Conservation (phyloP, 2,329 filamentous ascomycete genomes). For the Aureobasidium sp. region DNA sequence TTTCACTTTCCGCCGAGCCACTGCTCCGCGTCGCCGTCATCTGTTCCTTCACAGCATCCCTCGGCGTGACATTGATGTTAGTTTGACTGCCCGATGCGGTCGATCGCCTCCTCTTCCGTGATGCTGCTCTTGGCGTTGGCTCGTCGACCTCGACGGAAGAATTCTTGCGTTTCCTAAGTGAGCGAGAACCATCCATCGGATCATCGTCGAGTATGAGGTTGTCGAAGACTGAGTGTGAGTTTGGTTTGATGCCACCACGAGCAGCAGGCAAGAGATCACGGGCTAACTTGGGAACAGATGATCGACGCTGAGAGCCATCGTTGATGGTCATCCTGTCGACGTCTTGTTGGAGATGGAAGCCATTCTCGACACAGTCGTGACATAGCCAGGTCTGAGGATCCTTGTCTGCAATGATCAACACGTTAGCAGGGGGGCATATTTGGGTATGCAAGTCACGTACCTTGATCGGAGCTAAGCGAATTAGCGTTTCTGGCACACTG, state of each 20-base stretch:
- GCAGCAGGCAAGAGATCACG: slow-evolving; percentile 62
- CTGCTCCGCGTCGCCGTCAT: slow-evolving; percentile 12
- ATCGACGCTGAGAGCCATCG: slow-evolving; percentile 42
- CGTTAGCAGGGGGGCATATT: not conserved
- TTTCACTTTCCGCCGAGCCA: slow-evolving; percentile 21
- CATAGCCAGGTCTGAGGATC: slow-evolving; percentile 56
- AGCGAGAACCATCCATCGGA: slow-evolving; percentile 65
- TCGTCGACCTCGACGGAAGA: slow-evolving; percentile 58
- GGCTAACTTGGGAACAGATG: slow-evolving; percentile 57
- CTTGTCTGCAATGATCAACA: slow-evolving; percentile 28
- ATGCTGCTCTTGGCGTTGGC: slow-evolving; percentile 27
- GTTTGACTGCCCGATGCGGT: slow-evolving; percentile 27
- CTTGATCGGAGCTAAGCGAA: slow-evolving; percentile 52
- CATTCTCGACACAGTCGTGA: slow-evolving; percentile 47
- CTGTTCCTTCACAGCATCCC: slow-evolving; percentile 17
- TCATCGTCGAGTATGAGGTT: slow-evolving; percentile 64
- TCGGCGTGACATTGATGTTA: slow-evolving; percentile 16
- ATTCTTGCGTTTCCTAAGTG: slow-evolving; percentile 76
- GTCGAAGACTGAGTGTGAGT: slow-evolving; percentile 71
- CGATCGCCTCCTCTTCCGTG: slow-evolving; percentile 35
- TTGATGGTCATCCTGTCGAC: slow-evolving; percentile 34
- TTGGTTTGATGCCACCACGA: slow-evolving; percentile 54
- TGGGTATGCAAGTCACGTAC: slow-evolving; percentile 40
- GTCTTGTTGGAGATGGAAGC: slow-evolving; percentile 35
- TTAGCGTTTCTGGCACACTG: slow-evolving; percentile 74